Percentiles rank a stretch among this genome's conserved stretches.
Evolutionary conservation across 306 rosid genomes (phyloP).

Genomic region (Rubus idaeus): DNA sequence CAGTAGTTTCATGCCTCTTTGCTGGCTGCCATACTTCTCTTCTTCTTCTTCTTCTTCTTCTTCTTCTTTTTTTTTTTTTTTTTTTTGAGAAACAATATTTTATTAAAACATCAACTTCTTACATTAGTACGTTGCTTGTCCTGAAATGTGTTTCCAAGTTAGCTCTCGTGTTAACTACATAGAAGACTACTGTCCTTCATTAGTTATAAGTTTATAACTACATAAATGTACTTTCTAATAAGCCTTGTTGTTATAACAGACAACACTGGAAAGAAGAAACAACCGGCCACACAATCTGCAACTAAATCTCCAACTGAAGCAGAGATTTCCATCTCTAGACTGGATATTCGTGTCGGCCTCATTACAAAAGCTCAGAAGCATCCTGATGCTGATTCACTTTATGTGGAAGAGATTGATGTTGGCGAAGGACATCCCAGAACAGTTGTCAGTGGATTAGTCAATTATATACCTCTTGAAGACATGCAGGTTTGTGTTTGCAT

Average conservation of each 20-base stretch:
- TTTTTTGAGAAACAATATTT: too few relatives aligned
- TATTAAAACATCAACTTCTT: too few relatives aligned
- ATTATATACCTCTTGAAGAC: constrained; percentile 78
- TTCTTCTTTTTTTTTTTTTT: too few relatives aligned
- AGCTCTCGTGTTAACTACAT: too few relatives aligned
- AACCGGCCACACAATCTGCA: constrained; percentile 49
- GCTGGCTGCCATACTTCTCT: too few relatives aligned
- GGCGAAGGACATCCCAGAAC: constrained; percentile 82
- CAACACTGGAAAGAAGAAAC: constrained; percentile 64
- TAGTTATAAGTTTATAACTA: not conserved
- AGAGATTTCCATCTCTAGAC: constrained; percentile 73
- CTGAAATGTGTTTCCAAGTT: too few relatives aligned
- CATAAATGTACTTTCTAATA: not conserved
- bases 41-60: too few relatives aligned
- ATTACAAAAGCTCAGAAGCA: constrained; percentile 76
- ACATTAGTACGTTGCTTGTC: too few relatives aligned
- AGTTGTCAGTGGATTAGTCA: constrained; percentile 95
- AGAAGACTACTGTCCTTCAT: not conserved
- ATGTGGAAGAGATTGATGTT: constrained; percentile 91
- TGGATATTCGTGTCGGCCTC: constrained; percentile 87
- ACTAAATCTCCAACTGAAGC: constrained; percentile 50
- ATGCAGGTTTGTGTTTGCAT: constrained; percentile 67
- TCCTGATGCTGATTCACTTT: constrained; percentile 91
- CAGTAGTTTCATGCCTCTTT: too few relatives aligned
- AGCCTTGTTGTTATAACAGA: constrained; percentile 45